phyloP scores from a whole-genome alignment of 225 moss, liverwort and hornwort species.

The Rhytidiadelphus loreus region DNA sequence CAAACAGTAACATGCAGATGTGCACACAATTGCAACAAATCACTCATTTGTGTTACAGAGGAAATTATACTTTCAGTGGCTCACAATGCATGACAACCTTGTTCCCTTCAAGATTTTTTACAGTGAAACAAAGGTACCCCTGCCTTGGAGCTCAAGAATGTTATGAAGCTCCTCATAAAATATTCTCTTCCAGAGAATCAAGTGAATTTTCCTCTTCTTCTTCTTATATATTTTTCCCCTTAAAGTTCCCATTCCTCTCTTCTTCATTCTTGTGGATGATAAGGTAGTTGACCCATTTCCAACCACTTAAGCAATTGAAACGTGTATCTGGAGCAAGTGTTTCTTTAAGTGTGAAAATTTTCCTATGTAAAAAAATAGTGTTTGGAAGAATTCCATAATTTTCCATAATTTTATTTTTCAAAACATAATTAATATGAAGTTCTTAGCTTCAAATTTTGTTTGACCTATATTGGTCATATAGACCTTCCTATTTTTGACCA shows the following conservation, averaged over 20 bases:
- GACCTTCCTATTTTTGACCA: no score
- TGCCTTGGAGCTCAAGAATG: background rate
- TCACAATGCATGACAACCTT: background rate
- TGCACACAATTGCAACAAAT: background rate
- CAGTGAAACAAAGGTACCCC: background rate
- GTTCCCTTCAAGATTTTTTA: background rate
- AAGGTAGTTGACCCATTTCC: background rate
- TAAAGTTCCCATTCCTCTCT: background rate
- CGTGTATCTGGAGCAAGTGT: no score
- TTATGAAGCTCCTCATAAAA: background rate
- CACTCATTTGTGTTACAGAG: background rate
- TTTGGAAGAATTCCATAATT: no score
- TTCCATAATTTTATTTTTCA: no score
- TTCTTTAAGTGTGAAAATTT: no score
- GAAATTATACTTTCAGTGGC: background rate
- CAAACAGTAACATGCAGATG: background rate
- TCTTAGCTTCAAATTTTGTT: no score
- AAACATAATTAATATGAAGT: no score
- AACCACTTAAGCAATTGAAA: no score
- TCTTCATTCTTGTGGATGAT: background rate
- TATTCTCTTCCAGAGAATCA: background rate
- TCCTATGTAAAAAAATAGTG: no score
- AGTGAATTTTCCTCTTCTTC: background rate
- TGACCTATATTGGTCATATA: no score
- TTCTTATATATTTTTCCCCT: no score